Conservation (phyloP, 148 eudicot genomes). For the Nepenthes mirabilis region DNA sequence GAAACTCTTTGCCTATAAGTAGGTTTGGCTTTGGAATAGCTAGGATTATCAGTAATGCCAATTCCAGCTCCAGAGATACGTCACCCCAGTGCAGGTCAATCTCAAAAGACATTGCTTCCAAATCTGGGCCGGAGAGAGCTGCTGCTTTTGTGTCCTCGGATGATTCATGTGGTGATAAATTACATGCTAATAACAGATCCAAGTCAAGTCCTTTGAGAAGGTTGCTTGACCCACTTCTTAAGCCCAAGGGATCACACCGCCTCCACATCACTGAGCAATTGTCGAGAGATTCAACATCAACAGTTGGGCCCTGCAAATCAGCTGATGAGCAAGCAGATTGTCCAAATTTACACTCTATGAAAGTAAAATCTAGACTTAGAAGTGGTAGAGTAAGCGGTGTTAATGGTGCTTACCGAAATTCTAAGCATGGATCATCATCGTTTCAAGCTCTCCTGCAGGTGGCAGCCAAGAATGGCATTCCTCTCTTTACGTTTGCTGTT, state of each 20-base stretch:
- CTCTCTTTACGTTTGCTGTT: conserved; percentile 67
- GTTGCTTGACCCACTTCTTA: conserved; percentile 66
- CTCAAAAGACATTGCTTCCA: not conserved
- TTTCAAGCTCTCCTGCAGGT: conserved; percentile 67
- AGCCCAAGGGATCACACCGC: conserved; percentile 34
- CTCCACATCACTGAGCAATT: conserved; percentile 17
- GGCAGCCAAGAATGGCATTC: conserved; percentile 68
- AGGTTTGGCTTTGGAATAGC: conserved; percentile 42
- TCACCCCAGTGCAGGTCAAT: conserved; percentile 22
- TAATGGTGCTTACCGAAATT: conserved; percentile 14
- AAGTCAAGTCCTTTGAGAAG: conserved; percentile 80
- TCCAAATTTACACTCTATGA: conserved; percentile 14
- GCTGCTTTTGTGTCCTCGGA: conserved; percentile 11
- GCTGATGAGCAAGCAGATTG: conserved; percentile 17
- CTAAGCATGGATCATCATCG: conserved; percentile 5
- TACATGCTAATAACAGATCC: conserved; percentile 23
- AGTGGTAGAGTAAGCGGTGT: conserved; percentile 4
- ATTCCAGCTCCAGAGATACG: conserved; percentile 24
- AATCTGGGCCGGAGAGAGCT: conserved; percentile 20
- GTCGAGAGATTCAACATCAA: conserved; percentile 19
- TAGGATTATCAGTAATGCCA: conserved; percentile 30
- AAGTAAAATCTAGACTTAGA: conserved; percentile 17
- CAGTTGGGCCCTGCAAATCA: conserved; percentile 14
- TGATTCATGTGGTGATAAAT: conserved; percentile 21
- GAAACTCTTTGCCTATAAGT: conserved; percentile 53